Percentiles rank a stretch among this genome's conserved stretches.
Conservation (phyloP, 257 asterid species). For the Ligustrum vulgare region DNA sequence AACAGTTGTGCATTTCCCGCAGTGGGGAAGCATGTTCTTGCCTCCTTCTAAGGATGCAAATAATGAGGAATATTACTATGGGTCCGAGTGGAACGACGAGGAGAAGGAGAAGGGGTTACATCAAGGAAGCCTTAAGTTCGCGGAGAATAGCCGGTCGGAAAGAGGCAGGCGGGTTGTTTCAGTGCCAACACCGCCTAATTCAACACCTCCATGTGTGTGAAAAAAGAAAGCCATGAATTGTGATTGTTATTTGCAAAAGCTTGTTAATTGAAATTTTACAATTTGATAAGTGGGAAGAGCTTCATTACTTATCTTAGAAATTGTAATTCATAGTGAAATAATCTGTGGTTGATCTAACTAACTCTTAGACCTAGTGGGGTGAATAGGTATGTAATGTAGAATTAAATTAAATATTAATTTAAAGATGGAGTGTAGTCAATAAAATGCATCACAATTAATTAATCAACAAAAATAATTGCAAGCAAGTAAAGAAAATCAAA, state of each 20-base stretch:
- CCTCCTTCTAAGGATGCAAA: conserved; percentile 28
- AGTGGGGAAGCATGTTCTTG: conserved; percentile 70
- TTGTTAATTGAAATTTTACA: no score
- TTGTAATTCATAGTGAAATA: no score
- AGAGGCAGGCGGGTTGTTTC: conserved; percentile 41
- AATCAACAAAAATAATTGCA: no score
- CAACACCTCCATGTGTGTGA: conserved; percentile 15
- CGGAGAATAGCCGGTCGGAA: conserved; percentile 59
- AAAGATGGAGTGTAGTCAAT: no score
- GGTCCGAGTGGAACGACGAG: conserved; percentile 46
- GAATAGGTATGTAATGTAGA: no score
- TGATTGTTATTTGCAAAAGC: neutral
- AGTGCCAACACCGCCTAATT: conserved; percentile 20
- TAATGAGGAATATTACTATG: conserved; percentile 48
- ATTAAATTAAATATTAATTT: no score
- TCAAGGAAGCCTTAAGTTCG: conserved; percentile 48
- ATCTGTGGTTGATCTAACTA: no score
- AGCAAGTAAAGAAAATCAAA: no score
- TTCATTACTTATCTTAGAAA: no score
- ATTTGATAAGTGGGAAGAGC: no score
- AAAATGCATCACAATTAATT: no score
- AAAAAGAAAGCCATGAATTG: neutral
- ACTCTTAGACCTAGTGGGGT: no score
- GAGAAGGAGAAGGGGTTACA: conserved; percentile 51
- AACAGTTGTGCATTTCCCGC: conserved; percentile 55